Evolutionary conservation across 345 rosid genomes (phyloP).

Genomic region (Abelmoschus esculentus): DNA sequence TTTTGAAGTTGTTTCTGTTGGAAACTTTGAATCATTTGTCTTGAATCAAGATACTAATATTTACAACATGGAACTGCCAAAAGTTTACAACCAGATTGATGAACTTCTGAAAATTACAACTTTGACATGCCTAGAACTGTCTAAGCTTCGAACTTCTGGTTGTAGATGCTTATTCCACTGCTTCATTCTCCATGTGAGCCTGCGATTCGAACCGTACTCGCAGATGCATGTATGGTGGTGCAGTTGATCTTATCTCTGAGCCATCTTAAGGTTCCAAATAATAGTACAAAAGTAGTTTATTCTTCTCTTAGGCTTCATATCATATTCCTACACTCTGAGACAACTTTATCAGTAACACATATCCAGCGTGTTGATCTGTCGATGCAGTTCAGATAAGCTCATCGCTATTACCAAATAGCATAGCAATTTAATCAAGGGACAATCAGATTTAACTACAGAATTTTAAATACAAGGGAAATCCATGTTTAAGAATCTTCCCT

Average conservation of each 20-base stretch:
- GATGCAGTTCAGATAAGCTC: conserved; percentile 1
- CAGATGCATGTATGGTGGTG: background rate
- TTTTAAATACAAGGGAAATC: conserved; percentile 14
- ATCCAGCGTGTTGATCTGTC: background rate
- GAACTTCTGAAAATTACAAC: conserved; percentile 3
- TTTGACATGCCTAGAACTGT: conserved; percentile 6
- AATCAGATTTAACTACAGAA: conserved; percentile 11
- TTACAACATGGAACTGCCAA: conserved; percentile 2
- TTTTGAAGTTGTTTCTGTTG: background rate
- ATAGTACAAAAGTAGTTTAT: background rate
- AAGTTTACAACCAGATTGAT: conserved; percentile 2
- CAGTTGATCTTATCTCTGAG: background rate
- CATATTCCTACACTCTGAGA: conserved; percentile 1
- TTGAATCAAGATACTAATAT: background rate
- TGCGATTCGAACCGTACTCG: background rate
- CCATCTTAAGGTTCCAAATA: background rate
- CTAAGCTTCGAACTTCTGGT: conserved; percentile 15
- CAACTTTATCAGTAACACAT: conserved; percentile 7
- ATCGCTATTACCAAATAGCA: conserved; percentile 3
- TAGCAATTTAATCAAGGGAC: background rate
- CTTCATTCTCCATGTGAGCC: conserved; percentile 22
- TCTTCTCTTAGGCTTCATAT: conserved; percentile 4
- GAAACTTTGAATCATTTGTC: conserved; percentile 3
- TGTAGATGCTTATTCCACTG: conserved; percentile 32
- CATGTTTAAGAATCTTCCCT: conserved; percentile 24